phyloP scores from a whole-genome alignment of 2,329 filamentous ascomycete species.

The Botryotinia narcissicola region DNA sequence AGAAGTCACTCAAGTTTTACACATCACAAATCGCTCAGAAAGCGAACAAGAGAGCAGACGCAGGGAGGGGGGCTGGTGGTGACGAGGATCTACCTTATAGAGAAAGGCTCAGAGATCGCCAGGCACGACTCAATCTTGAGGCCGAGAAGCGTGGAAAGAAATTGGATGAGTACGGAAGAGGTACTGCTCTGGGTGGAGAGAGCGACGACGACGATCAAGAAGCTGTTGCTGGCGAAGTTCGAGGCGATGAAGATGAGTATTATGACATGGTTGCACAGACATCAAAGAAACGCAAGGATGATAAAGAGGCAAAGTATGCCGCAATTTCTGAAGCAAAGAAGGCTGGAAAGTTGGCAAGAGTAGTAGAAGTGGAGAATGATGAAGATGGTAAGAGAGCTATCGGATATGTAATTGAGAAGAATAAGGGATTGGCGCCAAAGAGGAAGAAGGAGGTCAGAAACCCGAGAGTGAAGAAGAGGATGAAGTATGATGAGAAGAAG shows the following conservation, averaged over 20 bases:
- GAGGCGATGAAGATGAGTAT: slow-evolving; percentile 65
- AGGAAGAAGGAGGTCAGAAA: slow-evolving; percentile 94
- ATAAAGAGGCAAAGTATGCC: slow-evolving; percentile 59
- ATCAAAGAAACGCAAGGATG: slow-evolving; percentile 69
- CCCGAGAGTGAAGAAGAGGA: slow-evolving; percentile 95
- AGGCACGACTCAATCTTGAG: slow-evolving; percentile 82
- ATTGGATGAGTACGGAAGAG: slow-evolving; percentile 59
- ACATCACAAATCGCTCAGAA: slow-evolving; percentile 97
- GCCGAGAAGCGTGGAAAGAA: slow-evolving; percentile 79
- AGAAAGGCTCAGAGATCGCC: slow-evolving; percentile 81
- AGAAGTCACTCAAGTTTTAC: slow-evolving; percentile 95
- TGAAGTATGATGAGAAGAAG: slow-evolving; percentile 93
- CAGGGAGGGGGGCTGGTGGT: slow-evolving; percentile 71
- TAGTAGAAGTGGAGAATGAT: slow-evolving; percentile 66
- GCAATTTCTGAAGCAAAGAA: slow-evolving; percentile 58
- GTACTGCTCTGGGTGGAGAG: slow-evolving; percentile 61
- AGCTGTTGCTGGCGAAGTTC: slow-evolving; percentile 43
- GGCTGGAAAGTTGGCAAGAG: slow-evolving; percentile 59
- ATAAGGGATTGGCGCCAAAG: slow-evolving; percentile 88
- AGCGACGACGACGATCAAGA: slow-evolving; percentile 41
- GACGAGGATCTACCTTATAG: slow-evolving; percentile 83
- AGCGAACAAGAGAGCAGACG: slow-evolving; percentile 75
- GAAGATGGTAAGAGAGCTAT: slow-evolving; percentile 89
- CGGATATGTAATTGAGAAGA: slow-evolving; percentile 92
- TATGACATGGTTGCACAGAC: slow-evolving; percentile 81